Evolutionary conservation across 495 filamentous ascomycete genomes (phyloP), one percentile per base, ranked within the genome.

Genomic region (Aspergillus sclerotioniger): DNA sequence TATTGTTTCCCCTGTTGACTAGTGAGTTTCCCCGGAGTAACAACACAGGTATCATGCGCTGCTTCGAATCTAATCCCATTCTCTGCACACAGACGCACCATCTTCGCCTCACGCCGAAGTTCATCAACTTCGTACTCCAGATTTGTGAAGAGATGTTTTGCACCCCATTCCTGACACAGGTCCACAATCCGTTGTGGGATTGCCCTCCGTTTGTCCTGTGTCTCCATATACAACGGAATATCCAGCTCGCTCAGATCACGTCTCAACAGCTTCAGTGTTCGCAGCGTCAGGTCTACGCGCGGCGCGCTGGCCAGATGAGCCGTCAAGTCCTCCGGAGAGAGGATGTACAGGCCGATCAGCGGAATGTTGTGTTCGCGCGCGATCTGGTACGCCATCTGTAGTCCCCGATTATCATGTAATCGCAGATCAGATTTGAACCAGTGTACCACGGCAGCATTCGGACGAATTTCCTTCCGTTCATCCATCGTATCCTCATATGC

Each of bases 361-460:
- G 88, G 88, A 3, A 90, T 77, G 0, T 80, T 77, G 15, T 84
- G 72, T 28, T 83, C 80, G 51, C 78, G 82, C 0, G 90, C 89
- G 53, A 83, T 83, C 59, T 86, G 75, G 43, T 80, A 85, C 3
- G 92, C 92, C 58, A 82, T 67, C 60, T 81, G 77, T 45, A 96
- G 67, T 0, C 84, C 85, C 16, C 85, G 86, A 63, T 96, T 96
- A 64, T 96, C 92, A 6, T 72, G 63, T 1, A 81, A 76, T 6
- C 92, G 79, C 48, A 96, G 71, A 69, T 96, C 92, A 55, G 83
- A 84, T 69, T 95, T 94, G 74, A 92, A 96, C 92, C 92, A 96
- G 73, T 96, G 90, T 6, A 96, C 83, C 0, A 96, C 90, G 0
- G 87, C 85, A 28, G 82, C 76, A 33, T 81, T 80, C 3, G 82